Evolutionary conservation across 2,329 filamentous ascomycete species (phyloP), one percentile per base, ranked within the genome.

Genomic region (Xylaria hypoxylon): DNA sequence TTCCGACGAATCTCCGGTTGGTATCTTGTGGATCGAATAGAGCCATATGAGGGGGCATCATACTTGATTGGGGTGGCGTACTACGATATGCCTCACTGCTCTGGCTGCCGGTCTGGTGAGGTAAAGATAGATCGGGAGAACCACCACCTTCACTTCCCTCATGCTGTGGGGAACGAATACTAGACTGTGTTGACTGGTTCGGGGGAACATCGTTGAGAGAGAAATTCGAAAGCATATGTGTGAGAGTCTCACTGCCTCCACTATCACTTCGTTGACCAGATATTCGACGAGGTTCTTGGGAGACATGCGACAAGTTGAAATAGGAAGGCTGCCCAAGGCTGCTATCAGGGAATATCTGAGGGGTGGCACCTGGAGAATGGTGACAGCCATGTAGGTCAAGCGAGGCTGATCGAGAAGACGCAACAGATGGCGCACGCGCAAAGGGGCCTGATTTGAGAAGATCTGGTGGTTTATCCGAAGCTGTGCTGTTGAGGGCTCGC

Each of bases 21-120:
- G 90, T 96, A 75, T 99, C 96, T 76, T 97, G 92, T 0, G 96
- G 96, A 74, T 98, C 94, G 75, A 98, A 99, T 3, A 99, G 83
- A 2, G 95, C 93, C 93, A 96, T 94, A 4, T 94, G 94, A 26
- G 96, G 96, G 22, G 90, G 90, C 87, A 97, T 92, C 84, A 93
- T 93, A 64, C 84, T 87, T 13, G 88, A 83, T 59, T 87, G 86
- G 6, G 89, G 87, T 50, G 89, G 87, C 0, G 84, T 89, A 61
- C 86, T 89, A 65, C 84, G 85, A n/a, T 83, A 82, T 3, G 86
- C 84, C 45, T 86, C 81, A 56, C 79, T 83, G 52, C 73, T 80
- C 3, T 81, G 82, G 50, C 80, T 85, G 55, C 42, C 73, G 80
- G 85, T 64, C 15, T 80, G 79, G 5, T 91, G 89, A n/a, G 94